Base-by-base conservation (phyloP, 108 stramenopile species). In the Fistulifera solaris region DNA sequence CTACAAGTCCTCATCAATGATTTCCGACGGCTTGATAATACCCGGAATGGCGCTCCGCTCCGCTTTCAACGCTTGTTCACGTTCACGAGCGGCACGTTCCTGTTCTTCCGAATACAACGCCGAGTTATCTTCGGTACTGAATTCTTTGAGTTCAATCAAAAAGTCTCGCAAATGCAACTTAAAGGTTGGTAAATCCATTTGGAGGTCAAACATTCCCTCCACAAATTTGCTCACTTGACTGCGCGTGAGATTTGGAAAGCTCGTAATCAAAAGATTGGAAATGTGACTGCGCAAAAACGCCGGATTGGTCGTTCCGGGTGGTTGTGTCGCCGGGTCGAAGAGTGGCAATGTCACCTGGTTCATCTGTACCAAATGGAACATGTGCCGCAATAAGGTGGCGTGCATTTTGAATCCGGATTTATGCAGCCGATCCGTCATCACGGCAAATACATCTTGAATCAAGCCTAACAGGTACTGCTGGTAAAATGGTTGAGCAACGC, bases 401-500 rank as follows among this genome's bases (percentile, higher is more conserved):
- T 99, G 98, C 94, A 98, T 94, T 73, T 90, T 93, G 76, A 99
- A 96, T 13, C 96, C 95, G 13, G 89, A 91, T 75, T 98, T 97
- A 72, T 99, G 99, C 25, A 98, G 77, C 13, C 97, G 78, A 63
- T 99, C 99, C 14, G 99, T 99, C 86, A 99, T 87, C 7, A 98
- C 96, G 15, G 91, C 91, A 55, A 99, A 93, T 16, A 99, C 85
- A 59, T 97, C 96, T 71, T 94, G 94, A 52, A 97, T 96, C n/a
- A 99, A 81, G 5, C 93, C 67, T 24, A 98, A 63, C 48, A 96
- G 72, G 65, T 89, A 98, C 52, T 93, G 86, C 54, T 89, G 90
- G 75, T 98, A 99, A 72, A 99, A 99, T 12, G 78, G 80, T 71
- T 97, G 97, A 2, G 90, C 88, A 39, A 94, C 81, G 59, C 85